Conservation (phyloP, 768 basidiomycete species). For the Amanita thiersii region DNA sequence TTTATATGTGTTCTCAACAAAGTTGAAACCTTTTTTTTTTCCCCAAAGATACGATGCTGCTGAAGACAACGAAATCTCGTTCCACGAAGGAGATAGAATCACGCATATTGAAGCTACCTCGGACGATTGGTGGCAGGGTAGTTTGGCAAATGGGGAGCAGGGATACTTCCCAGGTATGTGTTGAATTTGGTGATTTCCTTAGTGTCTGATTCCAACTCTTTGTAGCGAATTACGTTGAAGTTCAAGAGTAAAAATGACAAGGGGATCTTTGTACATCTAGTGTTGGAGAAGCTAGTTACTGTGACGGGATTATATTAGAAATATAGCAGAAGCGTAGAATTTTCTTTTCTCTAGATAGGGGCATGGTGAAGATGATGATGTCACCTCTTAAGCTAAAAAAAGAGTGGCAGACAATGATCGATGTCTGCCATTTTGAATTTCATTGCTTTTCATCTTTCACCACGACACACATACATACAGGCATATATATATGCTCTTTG, state of each 20-base stretch:
- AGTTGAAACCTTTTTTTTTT: background rate
- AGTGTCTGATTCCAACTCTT: slow-evolving; percentile 3
- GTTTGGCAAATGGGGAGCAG: slow-evolving; percentile 39
- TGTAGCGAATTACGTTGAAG: slow-evolving; percentile 30
- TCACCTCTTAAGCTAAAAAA: too few relatives aligned
- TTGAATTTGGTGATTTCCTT: background rate
- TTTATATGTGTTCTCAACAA: background rate
- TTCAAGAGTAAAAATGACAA: slow-evolving; percentile 19
- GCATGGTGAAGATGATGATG: too few relatives aligned
- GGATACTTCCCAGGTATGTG: slow-evolving; percentile 73
- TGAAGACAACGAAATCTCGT: slow-evolving; percentile 87
- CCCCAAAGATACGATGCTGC: slow-evolving; percentile 70
- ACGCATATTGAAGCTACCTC: slow-evolving; percentile 70
- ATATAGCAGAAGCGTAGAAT: background rate
- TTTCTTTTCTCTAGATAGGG: background rate
- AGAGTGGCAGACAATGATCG: background rate
- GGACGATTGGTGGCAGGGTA: slow-evolving; percentile 90
- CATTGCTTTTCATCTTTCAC: background rate
- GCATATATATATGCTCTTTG: slow-evolving; percentile 8
- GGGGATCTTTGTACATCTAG: background rate
- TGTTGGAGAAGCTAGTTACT: slow-evolving; percentile 6
- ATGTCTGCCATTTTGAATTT: background rate
- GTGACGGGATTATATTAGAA: background rate
- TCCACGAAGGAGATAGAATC: slow-evolving; percentile 78
- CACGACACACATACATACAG: background rate